phyloP scores from a whole-genome alignment of 352 stramenopile genomes.

The Phytopythium delawarense region DNA sequence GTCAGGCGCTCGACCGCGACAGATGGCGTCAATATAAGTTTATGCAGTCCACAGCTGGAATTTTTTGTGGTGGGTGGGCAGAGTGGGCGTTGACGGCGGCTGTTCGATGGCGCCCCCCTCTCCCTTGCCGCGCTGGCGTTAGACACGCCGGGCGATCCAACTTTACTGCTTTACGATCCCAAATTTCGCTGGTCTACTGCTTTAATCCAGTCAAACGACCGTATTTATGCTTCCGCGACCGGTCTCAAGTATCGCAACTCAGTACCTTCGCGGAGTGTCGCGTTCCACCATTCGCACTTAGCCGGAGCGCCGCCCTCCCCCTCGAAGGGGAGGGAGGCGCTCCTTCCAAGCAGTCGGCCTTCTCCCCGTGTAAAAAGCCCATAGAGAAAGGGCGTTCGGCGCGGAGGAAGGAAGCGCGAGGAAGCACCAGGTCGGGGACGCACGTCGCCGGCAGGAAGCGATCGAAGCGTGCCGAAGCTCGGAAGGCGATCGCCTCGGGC shows the following conservation, averaged over 20 bases:
- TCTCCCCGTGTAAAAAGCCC: slow-evolving; percentile 2
- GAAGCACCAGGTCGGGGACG: not conserved
- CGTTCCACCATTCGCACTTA: slow-evolving; percentile 3
- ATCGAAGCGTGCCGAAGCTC: not conserved
- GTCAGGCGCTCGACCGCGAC: not conserved
- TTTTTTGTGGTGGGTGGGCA: slow-evolving; percentile 3
- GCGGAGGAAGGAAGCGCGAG: not conserved
- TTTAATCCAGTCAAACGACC: not conserved
- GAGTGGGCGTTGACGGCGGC: not conserved
- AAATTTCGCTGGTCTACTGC: not conserved
- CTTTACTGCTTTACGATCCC: not conserved
- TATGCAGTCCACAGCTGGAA: not conserved
- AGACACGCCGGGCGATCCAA: not conserved
- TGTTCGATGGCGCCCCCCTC: slow-evolving; percentile 1
- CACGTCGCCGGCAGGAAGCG: not conserved
- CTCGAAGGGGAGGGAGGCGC: no score
- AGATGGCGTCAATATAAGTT: not conserved
- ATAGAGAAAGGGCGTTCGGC: not conserved
- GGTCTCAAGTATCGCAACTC: not conserved
- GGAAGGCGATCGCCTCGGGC: not conserved
- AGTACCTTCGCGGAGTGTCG: not conserved
- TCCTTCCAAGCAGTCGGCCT: slow-evolving; percentile 6
- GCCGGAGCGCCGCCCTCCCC: not conserved
- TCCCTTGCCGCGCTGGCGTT: slow-evolving; percentile 4
- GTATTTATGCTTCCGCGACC: not conserved